Conservation (phyloP, 345 rosid species). For the Populus simonii region DNA sequence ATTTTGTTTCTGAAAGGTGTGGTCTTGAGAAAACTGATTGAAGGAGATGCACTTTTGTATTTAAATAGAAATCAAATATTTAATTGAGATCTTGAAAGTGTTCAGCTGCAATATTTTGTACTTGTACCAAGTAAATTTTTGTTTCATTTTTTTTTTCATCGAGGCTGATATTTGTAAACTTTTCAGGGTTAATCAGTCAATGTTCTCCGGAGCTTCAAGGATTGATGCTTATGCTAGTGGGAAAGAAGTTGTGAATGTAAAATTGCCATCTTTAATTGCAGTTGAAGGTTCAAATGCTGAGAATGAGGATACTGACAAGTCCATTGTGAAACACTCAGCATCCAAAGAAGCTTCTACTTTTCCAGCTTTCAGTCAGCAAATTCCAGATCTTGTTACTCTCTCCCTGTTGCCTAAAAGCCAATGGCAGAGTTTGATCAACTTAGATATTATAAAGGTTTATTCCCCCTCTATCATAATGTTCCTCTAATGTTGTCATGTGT, state of each 20-base stretch:
- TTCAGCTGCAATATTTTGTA: neutral
- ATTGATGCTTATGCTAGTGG: slow-evolving; percentile 77
- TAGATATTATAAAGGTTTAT: slow-evolving; percentile 89
- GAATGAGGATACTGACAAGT: slow-evolving; percentile 46
- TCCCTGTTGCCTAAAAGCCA: slow-evolving; percentile 91
- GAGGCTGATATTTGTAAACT: neutral
- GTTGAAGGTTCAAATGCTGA: slow-evolving; percentile 48
- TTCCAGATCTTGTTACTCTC: slow-evolving; percentile 88
- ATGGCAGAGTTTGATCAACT: slow-evolving; percentile 93
- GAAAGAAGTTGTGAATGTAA: slow-evolving; percentile 60
- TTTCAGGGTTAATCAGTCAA: slow-evolving; percentile 72
- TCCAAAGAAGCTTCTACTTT: slow-evolving; percentile 28
- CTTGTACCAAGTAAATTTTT: neutral
- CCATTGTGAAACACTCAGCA: slow-evolving; percentile 23
- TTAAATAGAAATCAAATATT: neutral
- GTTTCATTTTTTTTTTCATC: neutral
- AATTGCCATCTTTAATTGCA: slow-evolving; percentile 76
- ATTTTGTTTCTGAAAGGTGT: neutral
- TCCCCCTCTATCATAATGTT: neutral
- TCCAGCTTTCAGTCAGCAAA: slow-evolving; percentile 46
- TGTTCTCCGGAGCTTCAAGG: slow-evolving; percentile 71
- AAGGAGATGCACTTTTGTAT: neutral
- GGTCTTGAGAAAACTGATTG: neutral
- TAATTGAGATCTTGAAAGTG: neutral
- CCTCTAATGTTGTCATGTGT: neutral